Evolutionary conservation across 2,329 filamentous ascomycete species (phyloP), one percentile per base, ranked within the genome.

Genomic region (Onygenales sp.): DNA sequence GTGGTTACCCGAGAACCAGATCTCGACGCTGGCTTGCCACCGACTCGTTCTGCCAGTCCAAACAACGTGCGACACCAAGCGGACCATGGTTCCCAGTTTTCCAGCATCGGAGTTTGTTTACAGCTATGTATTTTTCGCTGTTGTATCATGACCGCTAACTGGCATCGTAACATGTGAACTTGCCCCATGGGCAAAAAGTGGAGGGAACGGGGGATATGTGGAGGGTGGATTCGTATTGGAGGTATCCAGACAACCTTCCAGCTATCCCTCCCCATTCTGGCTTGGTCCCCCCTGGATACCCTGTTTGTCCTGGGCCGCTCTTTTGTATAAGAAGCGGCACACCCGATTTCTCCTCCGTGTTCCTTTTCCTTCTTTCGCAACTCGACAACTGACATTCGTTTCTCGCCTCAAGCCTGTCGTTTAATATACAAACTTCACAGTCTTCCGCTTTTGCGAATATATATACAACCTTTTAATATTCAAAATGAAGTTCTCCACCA

Each of bases 401-500:
- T 34, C 52, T 51, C 46, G 50, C 47, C 45, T 56, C 48, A 32
- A 6, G 33, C 34, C 42, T 13, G 49, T 52, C 54, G 47, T 56
- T 47, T 33, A 36, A 52, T 42, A 54, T 44, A 10, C 40, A 5
- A 33, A 33, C 37, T 31, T 34, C n/a, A 51, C 40, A 48, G 49
- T 52, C 39, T n/a, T 54, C 42, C 36, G 34, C 53, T 36, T 48
- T 50, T 47, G 42, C 45, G 17, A 27, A 37, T 32, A 42, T 52
- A 45, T 34, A 46, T n/a, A 49, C 10, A 34, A 52, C 21, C 36
- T 21, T 52, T 33, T 21, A 21, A 46, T 34, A 46, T 52, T 57
- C 58, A 68, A 61, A 49, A 71, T 70, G 68, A 62, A 68, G 53
- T 64, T 69, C 59, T 62, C 59, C 14, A 56, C 58, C 55, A 54